Percentiles rank a stretch among this genome's conserved stretches.
These are phyloP conservation scores for Fusarium coffeatum DNA, from an alignment of 2,329 filamentous ascomycete species.

Conservation along the genomic window DNA sequence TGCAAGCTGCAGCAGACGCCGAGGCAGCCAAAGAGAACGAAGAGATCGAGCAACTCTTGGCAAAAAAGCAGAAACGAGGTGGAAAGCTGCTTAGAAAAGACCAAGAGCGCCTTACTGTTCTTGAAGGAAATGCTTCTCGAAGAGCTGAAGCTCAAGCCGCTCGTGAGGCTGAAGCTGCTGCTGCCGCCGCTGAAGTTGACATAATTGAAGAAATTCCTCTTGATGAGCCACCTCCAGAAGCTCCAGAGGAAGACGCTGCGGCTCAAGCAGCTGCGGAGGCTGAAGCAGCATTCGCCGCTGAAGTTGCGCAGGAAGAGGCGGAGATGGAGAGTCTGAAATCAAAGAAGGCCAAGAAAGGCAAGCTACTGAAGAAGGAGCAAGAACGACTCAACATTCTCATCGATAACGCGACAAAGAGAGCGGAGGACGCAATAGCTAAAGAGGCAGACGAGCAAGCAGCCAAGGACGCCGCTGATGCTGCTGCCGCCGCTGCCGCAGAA, in stretches of 20 bases:
- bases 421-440: constrained; percentile 24
- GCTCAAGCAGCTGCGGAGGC: constrained; percentile 33
- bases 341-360: constrained; percentile 52
- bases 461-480: constrained; percentile 28
- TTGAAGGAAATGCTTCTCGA: constrained; percentile 33
- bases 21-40: constrained; percentile 40
- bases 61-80: constrained; percentile 40
- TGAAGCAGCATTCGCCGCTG: constrained; percentile 28
- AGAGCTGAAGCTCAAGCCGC: constrained; percentile 34
- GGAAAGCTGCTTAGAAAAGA: constrained; percentile 40
- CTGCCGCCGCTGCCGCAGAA: constrained; percentile 14
- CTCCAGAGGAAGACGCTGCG: constrained; percentile 9
- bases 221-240: constrained; percentile 29
- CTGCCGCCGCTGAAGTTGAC: constrained; percentile 8
- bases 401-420: constrained; percentile 28
- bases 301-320: constrained; percentile 42
- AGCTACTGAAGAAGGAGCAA: constrained; percentile 38
- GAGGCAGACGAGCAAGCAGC: constrained; percentile 37
- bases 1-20: constrained; percentile 49
- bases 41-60: constrained; percentile 30
- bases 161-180: constrained; percentile 31
- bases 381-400: constrained; percentile 39
- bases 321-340: constrained; percentile 37
- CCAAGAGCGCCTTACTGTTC: constrained; percentile 37
- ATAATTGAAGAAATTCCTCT: constrained; percentile 14